Evolutionary conservation across 2,329 filamentous ascomycete genomes (phyloP).

Genomic region (Dryadomyces quercivorus): DNA sequence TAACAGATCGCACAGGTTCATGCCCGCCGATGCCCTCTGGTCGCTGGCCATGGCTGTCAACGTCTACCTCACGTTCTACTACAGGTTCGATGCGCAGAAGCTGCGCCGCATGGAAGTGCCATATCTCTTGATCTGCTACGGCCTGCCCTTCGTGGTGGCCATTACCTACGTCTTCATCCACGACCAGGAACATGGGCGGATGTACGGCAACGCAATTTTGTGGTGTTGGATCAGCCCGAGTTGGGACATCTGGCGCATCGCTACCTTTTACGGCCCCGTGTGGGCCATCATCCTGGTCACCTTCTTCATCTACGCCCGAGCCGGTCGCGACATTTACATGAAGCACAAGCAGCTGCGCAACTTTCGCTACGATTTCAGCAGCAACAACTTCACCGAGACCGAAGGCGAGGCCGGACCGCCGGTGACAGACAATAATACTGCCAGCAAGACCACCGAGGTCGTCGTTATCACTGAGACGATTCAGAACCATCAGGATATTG

Average conservation of each 20-base stretch:
- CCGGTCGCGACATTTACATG: slow-evolving; percentile 55
- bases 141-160: slow-evolving; percentile 57
- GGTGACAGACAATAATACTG: slow-evolving; percentile 32
- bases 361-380: slow-evolving; percentile 36
- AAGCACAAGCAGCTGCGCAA: slow-evolving; percentile 50
- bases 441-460: slow-evolving; percentile 51
- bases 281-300: slow-evolving; percentile 53
- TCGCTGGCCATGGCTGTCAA: slow-evolving; percentile 74
- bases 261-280: slow-evolving; percentile 61
- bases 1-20: slow-evolving; percentile 44
- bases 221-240: slow-evolving; percentile 68
- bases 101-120: slow-evolving; percentile 57
- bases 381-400: slow-evolving; percentile 30
- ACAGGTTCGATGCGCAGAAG: slow-evolving; percentile 52
- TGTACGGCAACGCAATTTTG: slow-evolving; percentile 64
- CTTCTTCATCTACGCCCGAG: slow-evolving; percentile 52
- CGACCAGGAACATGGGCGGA: slow-evolving; percentile 30
- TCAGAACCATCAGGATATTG: slow-evolving; percentile 16
- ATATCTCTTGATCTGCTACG: slow-evolving; percentile 61
- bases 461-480: slow-evolving; percentile 42
- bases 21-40: slow-evolving; percentile 66
- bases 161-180: slow-evolving; percentile 55
- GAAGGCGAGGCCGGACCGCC: slow-evolving; percentile 26
- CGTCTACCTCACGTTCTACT: slow-evolving; percentile 71
- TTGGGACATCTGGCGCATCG: slow-evolving; percentile 62